Percentiles rank a stretch among this genome's conserved stretches.
Evolutionary conservation across 2,329 filamentous ascomycete genomes (phyloP).

Genomic region (Pestalotiopsis sp.): DNA sequence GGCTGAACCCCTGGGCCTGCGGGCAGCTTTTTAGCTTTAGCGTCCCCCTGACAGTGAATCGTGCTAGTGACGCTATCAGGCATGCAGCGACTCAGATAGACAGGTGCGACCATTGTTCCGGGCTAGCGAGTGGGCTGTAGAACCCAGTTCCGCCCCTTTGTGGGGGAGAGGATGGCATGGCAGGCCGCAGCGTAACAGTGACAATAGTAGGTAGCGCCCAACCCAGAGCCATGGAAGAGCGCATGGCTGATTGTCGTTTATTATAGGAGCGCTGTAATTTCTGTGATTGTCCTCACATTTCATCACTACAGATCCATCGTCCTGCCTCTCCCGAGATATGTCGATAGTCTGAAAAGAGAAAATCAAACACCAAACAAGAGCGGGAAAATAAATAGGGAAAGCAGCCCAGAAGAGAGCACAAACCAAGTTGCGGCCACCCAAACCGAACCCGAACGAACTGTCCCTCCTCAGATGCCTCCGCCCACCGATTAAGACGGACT

Average conservation of each 20-base stretch:
- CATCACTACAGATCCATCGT: not conserved
- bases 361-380: not conserved
- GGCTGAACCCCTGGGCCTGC: not conserved
- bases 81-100: not conserved
- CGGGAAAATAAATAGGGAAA: not conserved
- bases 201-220: not conserved
- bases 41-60: not conserved
- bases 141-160: not conserved
- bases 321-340: not conserved
- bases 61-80: not conserved
- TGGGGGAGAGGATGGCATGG: not conserved
- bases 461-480: conserved; percentile 21
- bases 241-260: not conserved
- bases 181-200: not conserved
- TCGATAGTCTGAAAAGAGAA: not conserved
- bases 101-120: not conserved
- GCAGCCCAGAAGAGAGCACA: not conserved
- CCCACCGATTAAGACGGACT: conserved; percentile 3
- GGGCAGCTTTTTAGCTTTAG: not conserved
- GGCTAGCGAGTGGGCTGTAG: not conserved
- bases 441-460: not conserved
- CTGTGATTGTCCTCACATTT: not conserved
- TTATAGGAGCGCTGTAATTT: not conserved
- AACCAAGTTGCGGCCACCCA: not conserved
- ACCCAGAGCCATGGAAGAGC: not conserved